These are phyloP conservation scores for Talaromyces funiculosus DNA, from an alignment of 2,329 filamentous ascomycete species.

Conservation along the genomic window DNA sequence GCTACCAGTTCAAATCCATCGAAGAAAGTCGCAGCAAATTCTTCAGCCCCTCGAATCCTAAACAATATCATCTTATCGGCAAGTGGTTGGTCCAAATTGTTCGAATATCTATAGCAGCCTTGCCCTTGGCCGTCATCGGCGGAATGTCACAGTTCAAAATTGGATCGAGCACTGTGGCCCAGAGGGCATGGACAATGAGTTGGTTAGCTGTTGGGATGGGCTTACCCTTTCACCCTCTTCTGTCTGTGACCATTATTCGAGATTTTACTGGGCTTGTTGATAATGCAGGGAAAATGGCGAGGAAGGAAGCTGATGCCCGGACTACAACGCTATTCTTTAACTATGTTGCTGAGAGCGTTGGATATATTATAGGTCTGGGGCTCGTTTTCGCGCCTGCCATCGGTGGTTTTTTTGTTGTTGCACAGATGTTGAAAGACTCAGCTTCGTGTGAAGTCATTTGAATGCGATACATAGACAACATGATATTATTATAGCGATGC, in stretches of 20 bases:
- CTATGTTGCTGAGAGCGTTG: neutral
- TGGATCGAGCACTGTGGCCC: slow-evolving; percentile 20
- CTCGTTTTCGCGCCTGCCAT: slow-evolving; percentile 17
- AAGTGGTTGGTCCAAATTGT: neutral
- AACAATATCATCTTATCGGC: neutral
- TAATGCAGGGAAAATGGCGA: neutral
- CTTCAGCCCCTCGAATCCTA: neutral
- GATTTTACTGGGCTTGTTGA: neutral
- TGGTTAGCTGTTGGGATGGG: slow-evolving; percentile 20
- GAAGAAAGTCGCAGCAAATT: slow-evolving; percentile 10
- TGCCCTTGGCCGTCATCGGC: slow-evolving; percentile 22
- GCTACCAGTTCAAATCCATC: slow-evolving; percentile 7
- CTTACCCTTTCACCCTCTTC: neutral
- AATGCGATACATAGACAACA: neutral
- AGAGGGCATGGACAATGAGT: slow-evolving; percentile 21
- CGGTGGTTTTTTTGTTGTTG: slow-evolving; percentile 24
- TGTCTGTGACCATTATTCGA: neutral
- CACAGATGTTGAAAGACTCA: slow-evolving; percentile 25
- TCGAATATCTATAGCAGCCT: slow-evolving; percentile 12
- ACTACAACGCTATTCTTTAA: neutral
- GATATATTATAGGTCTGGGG: neutral
- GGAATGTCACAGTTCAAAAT: slow-evolving; percentile 21
- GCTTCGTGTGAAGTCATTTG: slow-evolving; percentile 9
- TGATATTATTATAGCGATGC: neutral
- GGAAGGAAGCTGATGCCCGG: neutral